Evolutionary conservation across 768 basidiomycete species (phyloP).

Genomic region (Leccinum disarticulatum): DNA sequence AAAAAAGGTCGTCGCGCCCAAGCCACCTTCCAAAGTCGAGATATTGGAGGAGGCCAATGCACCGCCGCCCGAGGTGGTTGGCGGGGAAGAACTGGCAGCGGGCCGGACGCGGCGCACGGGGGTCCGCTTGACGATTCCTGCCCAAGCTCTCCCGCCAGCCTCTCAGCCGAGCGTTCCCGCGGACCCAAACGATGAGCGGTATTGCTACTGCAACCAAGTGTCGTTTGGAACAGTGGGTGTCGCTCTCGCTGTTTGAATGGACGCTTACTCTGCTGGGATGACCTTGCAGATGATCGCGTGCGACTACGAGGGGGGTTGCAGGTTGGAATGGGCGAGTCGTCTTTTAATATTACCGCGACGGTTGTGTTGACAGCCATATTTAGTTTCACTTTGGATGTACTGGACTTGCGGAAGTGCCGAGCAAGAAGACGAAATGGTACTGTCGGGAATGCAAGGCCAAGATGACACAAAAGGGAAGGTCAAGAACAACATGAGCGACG

Average conservation of each 20-base stretch:
- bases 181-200: slow-evolving; percentile 56
- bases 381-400: slow-evolving; percentile 78
- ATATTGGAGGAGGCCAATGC: slow-evolving; percentile 13
- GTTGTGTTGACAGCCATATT: not conserved
- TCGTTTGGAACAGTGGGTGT: slow-evolving; percentile 75
- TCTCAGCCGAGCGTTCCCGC: slow-evolving; percentile 21
- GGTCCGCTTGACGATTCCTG: slow-evolving; percentile 39
- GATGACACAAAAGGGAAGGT: slow-evolving; percentile 36
- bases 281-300: slow-evolving; percentile 80
- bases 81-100: slow-evolving; percentile 12
- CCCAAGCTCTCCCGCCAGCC: slow-evolving; percentile 17
- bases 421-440: slow-evolving; percentile 61
- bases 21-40: slow-evolving; percentile 32
- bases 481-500: slow-evolving; percentile 13
- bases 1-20: slow-evolving; percentile 18
- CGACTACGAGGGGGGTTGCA: slow-evolving; percentile 64
- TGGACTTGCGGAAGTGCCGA: slow-evolving; percentile 56
- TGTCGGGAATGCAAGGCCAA: slow-evolving; percentile 60
- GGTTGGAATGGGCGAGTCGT: slow-evolving; percentile 77
- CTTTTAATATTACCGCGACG: not conserved
- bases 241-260: not conserved
- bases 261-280: slow-evolving; percentile 3
- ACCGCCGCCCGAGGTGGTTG: slow-evolving; percentile 5
- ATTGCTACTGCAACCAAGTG: slow-evolving; percentile 80
- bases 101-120: slow-evolving; percentile 24